Conservation (phyloP, 257 asterid species). For the Fraxinus quadrangulata region DNA sequence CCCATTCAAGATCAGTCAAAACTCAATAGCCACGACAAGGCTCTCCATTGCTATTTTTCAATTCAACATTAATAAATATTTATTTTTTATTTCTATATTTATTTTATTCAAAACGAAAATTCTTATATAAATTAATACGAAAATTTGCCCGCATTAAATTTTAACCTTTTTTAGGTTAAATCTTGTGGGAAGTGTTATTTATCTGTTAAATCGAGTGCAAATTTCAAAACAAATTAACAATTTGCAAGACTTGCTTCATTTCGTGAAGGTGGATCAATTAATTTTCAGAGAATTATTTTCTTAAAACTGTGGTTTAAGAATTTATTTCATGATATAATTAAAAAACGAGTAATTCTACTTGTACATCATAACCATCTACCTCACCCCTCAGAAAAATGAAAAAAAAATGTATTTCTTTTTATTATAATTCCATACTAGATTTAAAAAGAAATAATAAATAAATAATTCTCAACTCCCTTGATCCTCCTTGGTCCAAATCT, state of each 20-base stretch:
- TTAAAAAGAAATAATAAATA: not conserved
- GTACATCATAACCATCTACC: too few relatives aligned
- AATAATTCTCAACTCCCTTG: not conserved
- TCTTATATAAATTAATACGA: not conserved
- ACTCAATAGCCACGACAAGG: not conserved
- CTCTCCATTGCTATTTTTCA: not conserved
- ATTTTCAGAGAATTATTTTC: too few relatives aligned
- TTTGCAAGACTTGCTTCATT: too few relatives aligned
- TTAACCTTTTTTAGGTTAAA: not conserved
- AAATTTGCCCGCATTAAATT: not conserved
- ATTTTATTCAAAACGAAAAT: too few relatives aligned
- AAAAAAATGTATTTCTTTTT: too few relatives aligned
- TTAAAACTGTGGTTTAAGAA: too few relatives aligned
- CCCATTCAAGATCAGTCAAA: too few relatives aligned
- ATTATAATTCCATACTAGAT: not conserved
- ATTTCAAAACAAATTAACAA: too few relatives aligned
- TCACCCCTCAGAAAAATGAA: too few relatives aligned
- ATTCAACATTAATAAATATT: not conserved
- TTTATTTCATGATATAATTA: too few relatives aligned
- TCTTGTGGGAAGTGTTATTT: not conserved
- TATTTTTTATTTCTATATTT: not conserved
- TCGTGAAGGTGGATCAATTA: too few relatives aligned
- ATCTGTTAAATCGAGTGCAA: not conserved
- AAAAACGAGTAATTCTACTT: too few relatives aligned
- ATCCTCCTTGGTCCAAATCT: not conserved